Conservation (phyloP, 306 rosid genomes). For the Acacia confusa region DNA sequence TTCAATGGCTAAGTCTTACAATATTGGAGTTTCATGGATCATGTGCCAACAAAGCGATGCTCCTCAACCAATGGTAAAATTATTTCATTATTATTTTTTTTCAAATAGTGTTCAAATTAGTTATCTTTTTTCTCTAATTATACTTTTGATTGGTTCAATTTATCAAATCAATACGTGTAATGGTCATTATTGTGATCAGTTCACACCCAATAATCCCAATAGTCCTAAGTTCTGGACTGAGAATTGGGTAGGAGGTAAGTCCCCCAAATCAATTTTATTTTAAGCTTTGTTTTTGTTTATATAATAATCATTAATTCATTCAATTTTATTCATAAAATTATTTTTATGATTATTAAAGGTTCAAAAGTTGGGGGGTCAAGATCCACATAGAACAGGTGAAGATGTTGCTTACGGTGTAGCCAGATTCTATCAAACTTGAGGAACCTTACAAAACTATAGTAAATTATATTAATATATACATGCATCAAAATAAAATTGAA, state of each 20-base stretch:
- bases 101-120: not conserved
- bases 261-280: not conserved
- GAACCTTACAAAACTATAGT: constrained; percentile 61
- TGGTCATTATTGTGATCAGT: constrained; percentile 56
- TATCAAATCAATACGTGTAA: constrained; percentile 59
- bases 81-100: not conserved
- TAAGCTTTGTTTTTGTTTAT: not conserved
- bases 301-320: not conserved
- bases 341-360: constrained; percentile 33
- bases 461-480: not conserved
- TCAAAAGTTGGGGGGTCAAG: constrained; percentile 60
- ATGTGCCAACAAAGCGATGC: constrained; percentile 60
- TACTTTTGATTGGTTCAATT: not conserved
- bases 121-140: not conserved
- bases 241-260: constrained; percentile 64
- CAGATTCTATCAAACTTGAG: constrained; percentile 56
- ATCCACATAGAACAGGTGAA: constrained; percentile 60
- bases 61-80: constrained; percentile 54
- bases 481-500: not conserved
- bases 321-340: not conserved
- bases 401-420: constrained; percentile 67
- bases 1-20: constrained; percentile 41
- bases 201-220: constrained; percentile 46
- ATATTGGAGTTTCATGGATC: constrained; percentile 64
- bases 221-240: constrained; percentile 71